phyloP scores from a whole-genome alignment of 176 grass and related monocot genomes.

The Themeda triandra region DNA sequence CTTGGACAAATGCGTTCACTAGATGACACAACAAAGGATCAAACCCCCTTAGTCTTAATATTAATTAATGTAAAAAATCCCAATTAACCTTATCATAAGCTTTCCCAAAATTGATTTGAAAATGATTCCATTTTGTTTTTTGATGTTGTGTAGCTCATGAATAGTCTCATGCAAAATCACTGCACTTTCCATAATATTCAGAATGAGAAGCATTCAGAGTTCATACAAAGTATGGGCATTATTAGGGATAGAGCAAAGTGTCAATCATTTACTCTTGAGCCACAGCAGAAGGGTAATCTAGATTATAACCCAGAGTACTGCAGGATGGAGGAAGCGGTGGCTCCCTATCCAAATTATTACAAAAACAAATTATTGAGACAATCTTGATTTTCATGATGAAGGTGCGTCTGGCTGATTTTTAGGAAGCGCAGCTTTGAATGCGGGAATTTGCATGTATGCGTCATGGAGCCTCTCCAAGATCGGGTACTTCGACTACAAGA shows the following conservation, averaged over 20 bases:
- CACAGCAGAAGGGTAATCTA: not conserved
- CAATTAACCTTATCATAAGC: not conserved
- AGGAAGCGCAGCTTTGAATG: conserved; percentile 66
- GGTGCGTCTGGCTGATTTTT: conserved; percentile 73
- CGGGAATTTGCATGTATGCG: conserved; percentile 54
- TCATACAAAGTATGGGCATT: not conserved
- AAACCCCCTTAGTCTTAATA: not conserved
- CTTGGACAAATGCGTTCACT: not conserved
- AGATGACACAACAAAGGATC: not conserved
- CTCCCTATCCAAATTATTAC: not conserved
- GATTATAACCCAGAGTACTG: not conserved
- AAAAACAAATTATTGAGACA: not conserved
- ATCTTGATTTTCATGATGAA: conserved; percentile 4
- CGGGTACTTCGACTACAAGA: conserved; percentile 62
- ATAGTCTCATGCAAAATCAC: not conserved
- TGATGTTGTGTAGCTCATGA: not conserved
- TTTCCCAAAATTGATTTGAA: not conserved
- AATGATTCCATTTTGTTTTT: not conserved
- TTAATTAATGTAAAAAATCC: not conserved
- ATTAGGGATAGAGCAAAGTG: not conserved
- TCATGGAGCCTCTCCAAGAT: conserved; percentile 59
- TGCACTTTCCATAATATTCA: not conserved
- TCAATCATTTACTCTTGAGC: not conserved
- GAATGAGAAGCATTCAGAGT: not conserved
- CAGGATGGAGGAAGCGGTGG: not conserved